phyloP scores from a whole-genome alignment of 73 alveolate genomes.

The Blepharisma stoltei region DNA sequence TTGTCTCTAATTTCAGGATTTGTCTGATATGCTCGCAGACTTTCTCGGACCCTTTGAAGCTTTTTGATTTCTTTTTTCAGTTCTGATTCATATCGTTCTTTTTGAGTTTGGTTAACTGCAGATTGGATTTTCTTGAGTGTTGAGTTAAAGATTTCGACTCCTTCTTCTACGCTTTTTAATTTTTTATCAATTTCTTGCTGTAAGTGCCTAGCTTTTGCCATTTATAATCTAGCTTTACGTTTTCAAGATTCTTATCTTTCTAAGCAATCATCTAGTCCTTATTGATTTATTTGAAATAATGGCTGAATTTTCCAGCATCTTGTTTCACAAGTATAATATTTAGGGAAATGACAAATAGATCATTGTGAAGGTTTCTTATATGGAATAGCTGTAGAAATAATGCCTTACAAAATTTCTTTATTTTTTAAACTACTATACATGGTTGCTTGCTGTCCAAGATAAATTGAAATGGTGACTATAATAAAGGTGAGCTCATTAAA shows the following conservation, averaged over 20 bases:
- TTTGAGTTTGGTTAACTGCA: slow-evolving; percentile 34
- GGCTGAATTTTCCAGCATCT: slow-evolving; percentile 32
- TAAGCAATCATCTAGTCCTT: slow-evolving; percentile 32
- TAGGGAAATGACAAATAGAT: too few species aligned
- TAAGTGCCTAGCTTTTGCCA: slow-evolving; percentile 27
- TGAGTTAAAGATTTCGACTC: slow-evolving; percentile 12
- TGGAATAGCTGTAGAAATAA: too few species aligned
- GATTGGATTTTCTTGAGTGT: slow-evolving; percentile 36
- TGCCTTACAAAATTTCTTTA: too few species aligned
- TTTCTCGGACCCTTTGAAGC: slow-evolving; percentile 52
- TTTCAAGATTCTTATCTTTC: slow-evolving; percentile 32
- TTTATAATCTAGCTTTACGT: slow-evolving; percentile 1
- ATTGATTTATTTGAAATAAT: slow-evolving; percentile 26
- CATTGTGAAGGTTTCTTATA: too few species aligned
- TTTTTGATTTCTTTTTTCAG: slow-evolving; percentile 64
- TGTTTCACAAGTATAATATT: not conserved
- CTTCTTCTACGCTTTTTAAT: slow-evolving; percentile 31
- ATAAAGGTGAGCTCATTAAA: too few species aligned
- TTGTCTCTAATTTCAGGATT: slow-evolving; percentile 50
- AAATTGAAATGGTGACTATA: too few species aligned
- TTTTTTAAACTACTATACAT: too few species aligned
- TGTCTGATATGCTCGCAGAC: slow-evolving; percentile 25
- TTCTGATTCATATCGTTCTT: slow-evolving; percentile 52
- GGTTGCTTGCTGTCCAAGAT: too few species aligned
- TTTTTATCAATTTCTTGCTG: slow-evolving; percentile 35